Percentiles rank a stretch among this genome's conserved stretches.
Conservation (phyloP, 306 rosid species). For the Gastrolobium bilobum region DNA sequence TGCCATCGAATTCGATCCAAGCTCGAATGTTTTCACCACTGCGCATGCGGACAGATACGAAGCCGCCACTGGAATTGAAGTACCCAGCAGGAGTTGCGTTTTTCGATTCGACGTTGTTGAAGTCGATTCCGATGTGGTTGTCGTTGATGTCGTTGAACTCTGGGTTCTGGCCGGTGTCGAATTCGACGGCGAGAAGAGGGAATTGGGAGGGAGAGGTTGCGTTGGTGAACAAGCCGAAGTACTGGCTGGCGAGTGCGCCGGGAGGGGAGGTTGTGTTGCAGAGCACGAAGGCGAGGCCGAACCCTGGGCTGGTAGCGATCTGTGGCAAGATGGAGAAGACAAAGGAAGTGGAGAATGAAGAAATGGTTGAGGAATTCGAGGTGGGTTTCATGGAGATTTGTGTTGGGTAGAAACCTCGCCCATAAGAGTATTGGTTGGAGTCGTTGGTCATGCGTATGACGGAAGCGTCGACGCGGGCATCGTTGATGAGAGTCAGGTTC, state of each 20-base stretch:
- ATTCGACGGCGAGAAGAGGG: conserved; percentile 85
- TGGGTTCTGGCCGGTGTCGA: conserved; percentile 83
- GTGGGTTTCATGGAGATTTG: conserved; percentile 41
- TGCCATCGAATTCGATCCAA: conserved; percentile 85
- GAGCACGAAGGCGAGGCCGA: conserved; percentile 84
- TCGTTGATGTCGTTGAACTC: conserved; percentile 81
- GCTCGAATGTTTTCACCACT: conserved; percentile 73
- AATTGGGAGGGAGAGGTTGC: conserved; percentile 50
- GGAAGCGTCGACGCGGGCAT: conserved; percentile 64
- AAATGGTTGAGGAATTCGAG: conserved; percentile 44
- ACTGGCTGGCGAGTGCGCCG: conserved; percentile 78
- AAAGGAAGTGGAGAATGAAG: conserved; percentile 87
- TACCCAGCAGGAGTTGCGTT: conserved; percentile 54
- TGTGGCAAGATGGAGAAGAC: conserved; percentile 79
- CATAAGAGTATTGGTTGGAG: conserved; percentile 66
- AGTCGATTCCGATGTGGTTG: conserved; percentile 86
- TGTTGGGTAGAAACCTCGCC: conserved; percentile 69
- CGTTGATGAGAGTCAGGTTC: conserved; percentile 69
- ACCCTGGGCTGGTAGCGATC: conserved; percentile 74
- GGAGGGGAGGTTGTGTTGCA: conserved; percentile 78
- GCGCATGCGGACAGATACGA: conserved; percentile 72
- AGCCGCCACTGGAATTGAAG: conserved; percentile 59
- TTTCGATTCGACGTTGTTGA: conserved; percentile 61
- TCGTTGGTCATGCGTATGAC: conserved; percentile 84
- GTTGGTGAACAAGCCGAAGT: conserved; percentile 85